phyloP scores from a whole-genome alignment of 176 grass and related monocot genomes.

The Chloris gayana region DNA sequence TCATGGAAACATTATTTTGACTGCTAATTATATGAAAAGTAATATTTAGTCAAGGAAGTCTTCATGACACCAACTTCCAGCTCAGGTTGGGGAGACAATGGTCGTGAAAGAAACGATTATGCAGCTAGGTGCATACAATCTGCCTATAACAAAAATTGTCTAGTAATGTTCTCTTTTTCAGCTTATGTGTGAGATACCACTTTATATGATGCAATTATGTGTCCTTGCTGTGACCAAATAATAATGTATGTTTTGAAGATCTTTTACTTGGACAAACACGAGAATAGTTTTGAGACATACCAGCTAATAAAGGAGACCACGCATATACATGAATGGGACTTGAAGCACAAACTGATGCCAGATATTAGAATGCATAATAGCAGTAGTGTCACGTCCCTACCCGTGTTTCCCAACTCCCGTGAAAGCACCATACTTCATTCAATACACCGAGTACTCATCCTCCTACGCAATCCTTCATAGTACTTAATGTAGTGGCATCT shows the following conservation, averaged over 20 bases:
- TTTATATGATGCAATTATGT: not conserved
- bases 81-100: not conserved
- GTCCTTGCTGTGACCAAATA: not conserved
- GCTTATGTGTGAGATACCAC: not conserved
- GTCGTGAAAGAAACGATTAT: not conserved
- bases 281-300: too few species aligned
- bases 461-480: not conserved
- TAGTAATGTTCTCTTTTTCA: not conserved
- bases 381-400: not conserved
- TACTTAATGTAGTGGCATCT: not conserved
- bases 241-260: not conserved
- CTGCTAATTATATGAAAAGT: not conserved
- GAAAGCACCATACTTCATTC: conserved; percentile 13
- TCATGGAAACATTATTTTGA: not conserved
- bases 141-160: not conserved
- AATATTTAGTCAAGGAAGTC: not conserved
- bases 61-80: not conserved
- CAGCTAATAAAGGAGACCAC: not conserved
- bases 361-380: not conserved
- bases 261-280: not conserved
- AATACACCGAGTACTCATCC: not conserved
- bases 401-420: not conserved
- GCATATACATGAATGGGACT: not conserved
- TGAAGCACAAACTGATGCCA: not conserved
- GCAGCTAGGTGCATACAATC: not conserved